A percentile compares a stretch with the other conserved stretches of the same genome.
Evolutionary conservation across 441 rosid genomes (phyloP).

Genomic region (Adansonia rubrostipa): DNA sequence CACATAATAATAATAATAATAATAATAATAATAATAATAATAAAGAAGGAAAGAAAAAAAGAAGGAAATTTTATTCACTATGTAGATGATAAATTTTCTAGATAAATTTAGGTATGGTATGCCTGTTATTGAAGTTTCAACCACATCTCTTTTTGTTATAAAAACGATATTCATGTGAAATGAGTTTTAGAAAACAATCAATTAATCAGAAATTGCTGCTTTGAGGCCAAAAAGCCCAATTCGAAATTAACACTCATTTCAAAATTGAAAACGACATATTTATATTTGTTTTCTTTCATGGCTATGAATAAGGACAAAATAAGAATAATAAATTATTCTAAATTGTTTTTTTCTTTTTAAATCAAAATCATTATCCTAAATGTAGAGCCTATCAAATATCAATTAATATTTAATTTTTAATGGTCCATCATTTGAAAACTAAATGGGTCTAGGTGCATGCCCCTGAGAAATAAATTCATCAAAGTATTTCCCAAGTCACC

Average conservation of each 20-base stretch:
- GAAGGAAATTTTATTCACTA: background rate
- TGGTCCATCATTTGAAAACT: background rate
- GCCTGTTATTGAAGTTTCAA: background rate
- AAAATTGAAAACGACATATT: background rate
- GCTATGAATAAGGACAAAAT: background rate
- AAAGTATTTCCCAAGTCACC: conserved; percentile 29
- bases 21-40: too few relatives aligned
- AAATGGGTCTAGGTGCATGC: background rate
- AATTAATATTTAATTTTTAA: background rate
- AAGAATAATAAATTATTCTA: background rate
- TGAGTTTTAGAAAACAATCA: background rate
- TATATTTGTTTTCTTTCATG: background rate
- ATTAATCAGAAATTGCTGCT: conserved; percentile 31
- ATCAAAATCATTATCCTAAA: conserved; percentile 23
- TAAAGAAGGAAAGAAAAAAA: background rate
- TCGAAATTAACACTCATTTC: background rate
- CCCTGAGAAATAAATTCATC: background rate
- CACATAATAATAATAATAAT: too few relatives aligned
- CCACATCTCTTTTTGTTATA: background rate
- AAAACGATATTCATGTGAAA: conserved; percentile 34
- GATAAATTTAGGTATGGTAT: background rate
- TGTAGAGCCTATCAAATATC: conserved; percentile 1
- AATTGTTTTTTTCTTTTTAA: background rate
- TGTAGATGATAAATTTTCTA: background rate
- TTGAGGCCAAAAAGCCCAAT: background rate